Evolutionary conservation across 306 rosid genomes (phyloP).

Genomic region (Neltuma alba): DNA sequence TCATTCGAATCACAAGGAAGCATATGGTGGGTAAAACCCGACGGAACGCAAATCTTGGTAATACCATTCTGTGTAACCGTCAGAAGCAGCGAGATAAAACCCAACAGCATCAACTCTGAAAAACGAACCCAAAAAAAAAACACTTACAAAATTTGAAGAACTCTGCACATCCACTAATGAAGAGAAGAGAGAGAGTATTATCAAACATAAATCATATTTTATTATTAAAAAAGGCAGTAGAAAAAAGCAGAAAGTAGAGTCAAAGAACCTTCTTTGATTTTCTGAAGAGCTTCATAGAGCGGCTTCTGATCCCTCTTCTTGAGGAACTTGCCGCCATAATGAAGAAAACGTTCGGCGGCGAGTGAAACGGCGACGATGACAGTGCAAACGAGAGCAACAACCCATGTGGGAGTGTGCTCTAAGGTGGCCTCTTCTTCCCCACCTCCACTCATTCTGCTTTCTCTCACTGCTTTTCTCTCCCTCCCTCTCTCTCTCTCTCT

Average conservation of each 20-base stretch:
- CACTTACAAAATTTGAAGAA: neutral
- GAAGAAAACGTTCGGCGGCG: conserved; percentile 73
- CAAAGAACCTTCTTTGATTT: conserved; percentile 73
- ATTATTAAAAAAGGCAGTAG: neutral
- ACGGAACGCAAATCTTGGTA: conserved; percentile 69
- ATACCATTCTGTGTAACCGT: conserved; percentile 73
- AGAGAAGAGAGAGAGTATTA: neutral
- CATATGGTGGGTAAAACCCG: conserved; percentile 45
- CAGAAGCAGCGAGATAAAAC: conserved; percentile 86
- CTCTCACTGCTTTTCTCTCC: neutral
- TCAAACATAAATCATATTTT: neutral
- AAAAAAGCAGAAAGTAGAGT: neutral
- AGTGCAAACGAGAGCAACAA: conserved; percentile 77
- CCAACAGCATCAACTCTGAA: conserved; percentile 89
- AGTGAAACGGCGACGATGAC: conserved; percentile 84
- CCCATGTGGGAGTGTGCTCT: conserved; percentile 90
- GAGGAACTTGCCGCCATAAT: conserved; percentile 59
- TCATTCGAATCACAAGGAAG: conserved; percentile 59
- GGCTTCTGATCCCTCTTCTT: conserved; percentile 70
- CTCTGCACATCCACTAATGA: neutral
- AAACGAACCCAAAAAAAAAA: neutral
- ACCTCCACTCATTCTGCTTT: conserved; percentile 61
- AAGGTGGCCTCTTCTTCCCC: conserved; percentile 54
- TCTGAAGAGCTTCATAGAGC: conserved; percentile 82
- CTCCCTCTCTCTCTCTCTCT: neutral